Evolutionary conservation across 345 rosid genomes (phyloP), one percentile per base, ranked within the genome.

Genomic region (Balakata baccata): DNA sequence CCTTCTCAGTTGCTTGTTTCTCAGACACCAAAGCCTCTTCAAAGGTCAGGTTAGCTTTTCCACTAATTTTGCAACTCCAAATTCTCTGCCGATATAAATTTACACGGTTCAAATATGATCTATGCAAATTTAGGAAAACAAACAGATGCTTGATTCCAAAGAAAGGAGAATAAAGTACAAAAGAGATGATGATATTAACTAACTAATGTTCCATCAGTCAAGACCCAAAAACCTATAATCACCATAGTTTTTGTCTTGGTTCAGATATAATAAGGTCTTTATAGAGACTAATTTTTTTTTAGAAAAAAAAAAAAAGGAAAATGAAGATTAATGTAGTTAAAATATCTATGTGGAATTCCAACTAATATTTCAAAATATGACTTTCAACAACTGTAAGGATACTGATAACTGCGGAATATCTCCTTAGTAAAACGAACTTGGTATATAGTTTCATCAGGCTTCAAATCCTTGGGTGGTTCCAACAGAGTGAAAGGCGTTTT

Each of bases 11-110:
- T 11, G 94, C 92, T 46, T 56, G 73, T 80, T 85, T 92, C 83
- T 95, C 99, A 17, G 94, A 89, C n/a, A 91, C 89, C 88, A 92
- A 82, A 65, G 99, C 98, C 89, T 91, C 99, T 81, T 95, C 97
- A 62, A 84, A 95, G 64, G 97, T 95, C 90, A 95, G 76, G 84
- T 90, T 84, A 66, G 85, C 71, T 84, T 89, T 95, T 11, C 96
- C 99, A 41, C 93, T 95, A 78, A 86, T 78, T 84, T 86, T 87
- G 77, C 99, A 92, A 47, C 86, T 85, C 99, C 99, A 92, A 68
- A 84, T 79, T 77, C 97, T 90, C 78, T 85, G 86, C 49, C 89
- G 90, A 74, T 95, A 95, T 68, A 95, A 81, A 83, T 92, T 91
- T 70, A 89, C 59, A 76, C 92, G 76, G 81, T 85, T 88, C 90